Conservation (phyloP, 176 grass and related monocot species). For the Alopecurus myosuroides region DNA sequence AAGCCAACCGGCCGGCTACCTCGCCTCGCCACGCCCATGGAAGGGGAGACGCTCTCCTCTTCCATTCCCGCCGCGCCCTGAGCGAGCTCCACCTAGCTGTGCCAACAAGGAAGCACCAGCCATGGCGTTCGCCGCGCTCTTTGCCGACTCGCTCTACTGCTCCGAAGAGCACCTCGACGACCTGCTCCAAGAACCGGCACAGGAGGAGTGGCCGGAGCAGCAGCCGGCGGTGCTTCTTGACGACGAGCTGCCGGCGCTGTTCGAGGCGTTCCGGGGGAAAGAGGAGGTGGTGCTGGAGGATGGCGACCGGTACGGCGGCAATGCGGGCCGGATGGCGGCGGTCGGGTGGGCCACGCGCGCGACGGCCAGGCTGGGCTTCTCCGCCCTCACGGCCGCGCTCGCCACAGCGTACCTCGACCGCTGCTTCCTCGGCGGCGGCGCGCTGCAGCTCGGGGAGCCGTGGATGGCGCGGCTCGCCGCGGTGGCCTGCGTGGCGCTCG, state of each 20-base stretch:
- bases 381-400: constrained; percentile 56
- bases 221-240: not conserved
- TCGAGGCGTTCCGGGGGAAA: constrained; percentile 33
- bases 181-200: constrained; percentile 31
- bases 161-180: constrained; percentile 61
- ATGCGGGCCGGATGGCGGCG: constrained; percentile 35
- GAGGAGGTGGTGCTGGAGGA: not conserved
- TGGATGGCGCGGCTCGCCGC: constrained; percentile 77
- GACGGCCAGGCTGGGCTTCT: constrained; percentile 47
- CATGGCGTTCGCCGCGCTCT: constrained; percentile 48
- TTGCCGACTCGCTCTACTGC: constrained; percentile 58
- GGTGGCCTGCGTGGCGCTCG: constrained; percentile 67
- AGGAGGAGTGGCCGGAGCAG: not conserved
- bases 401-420: constrained; percentile 67
- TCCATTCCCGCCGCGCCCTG: constrained; percentile 12
- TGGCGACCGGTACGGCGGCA: constrained; percentile 25
- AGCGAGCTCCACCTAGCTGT: not conserved
- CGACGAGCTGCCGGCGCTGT: constrained; percentile 38
- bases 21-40: constrained; percentile 17
- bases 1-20: not conserved
- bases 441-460: constrained; percentile 45
- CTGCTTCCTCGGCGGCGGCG: constrained; percentile 54
- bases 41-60: constrained; percentile 36
- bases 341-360: constrained; percentile 48
- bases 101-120: too few relatives aligned